phyloP scores from a whole-genome alignment of 164 flowering plant genomes.

The Nymphaea colorata region DNA sequence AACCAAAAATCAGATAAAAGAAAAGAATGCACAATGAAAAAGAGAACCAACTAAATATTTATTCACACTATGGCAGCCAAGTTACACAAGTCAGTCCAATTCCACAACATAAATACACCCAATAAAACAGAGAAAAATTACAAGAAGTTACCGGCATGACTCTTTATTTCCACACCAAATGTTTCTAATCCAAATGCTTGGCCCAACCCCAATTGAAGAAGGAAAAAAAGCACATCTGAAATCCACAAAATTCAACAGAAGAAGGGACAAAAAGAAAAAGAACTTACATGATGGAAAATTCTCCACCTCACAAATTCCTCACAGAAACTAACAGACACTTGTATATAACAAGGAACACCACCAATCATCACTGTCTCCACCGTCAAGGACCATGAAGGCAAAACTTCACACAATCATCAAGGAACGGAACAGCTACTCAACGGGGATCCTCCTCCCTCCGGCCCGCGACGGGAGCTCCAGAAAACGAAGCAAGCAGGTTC shows the following conservation, averaged over 20 bases:
- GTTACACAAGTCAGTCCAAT: background rate
- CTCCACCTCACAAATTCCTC: background rate
- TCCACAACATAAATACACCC: background rate
- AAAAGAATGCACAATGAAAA: background rate
- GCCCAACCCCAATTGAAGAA: background rate
- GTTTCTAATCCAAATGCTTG: background rate
- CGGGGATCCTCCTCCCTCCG: constrained; percentile 53
- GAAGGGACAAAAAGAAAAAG: background rate
- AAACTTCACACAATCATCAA: too few relatives aligned
- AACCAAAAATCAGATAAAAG: too few relatives aligned
- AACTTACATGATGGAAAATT: background rate
- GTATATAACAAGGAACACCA: background rate
- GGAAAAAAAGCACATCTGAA: background rate
- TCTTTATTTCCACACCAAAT: background rate
- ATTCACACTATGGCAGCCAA: background rate
- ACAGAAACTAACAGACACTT: background rate
- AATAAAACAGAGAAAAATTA: background rate
- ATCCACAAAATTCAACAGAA: background rate
- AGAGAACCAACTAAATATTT: background rate
- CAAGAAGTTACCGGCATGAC: background rate
- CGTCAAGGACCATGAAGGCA: too few relatives aligned
- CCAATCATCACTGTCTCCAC: background rate
- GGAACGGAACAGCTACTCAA: constrained; percentile 9
- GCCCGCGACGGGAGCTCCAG: constrained; percentile 17
- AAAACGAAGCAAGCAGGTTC: constrained; percentile 59